Base-by-base conservation (phyloP, 2,329 filamentous ascomycete genomes). In the Cordyceps cicadae region DNA sequence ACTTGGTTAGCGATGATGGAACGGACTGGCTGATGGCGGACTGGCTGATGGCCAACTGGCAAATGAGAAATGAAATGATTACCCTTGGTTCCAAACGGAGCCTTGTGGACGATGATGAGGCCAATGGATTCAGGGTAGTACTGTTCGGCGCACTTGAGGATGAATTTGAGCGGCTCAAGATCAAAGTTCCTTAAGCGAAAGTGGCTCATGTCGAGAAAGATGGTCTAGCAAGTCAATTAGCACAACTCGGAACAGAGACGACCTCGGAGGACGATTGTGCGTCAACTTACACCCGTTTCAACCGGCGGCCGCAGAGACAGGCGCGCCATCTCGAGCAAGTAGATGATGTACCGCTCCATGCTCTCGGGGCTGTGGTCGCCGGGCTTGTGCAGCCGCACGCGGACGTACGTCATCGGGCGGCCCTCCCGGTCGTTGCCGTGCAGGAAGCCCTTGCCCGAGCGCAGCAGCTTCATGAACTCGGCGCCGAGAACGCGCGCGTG, bases 131-230 rank as follows among this genome's bases (percentile, higher is more conserved):
- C 92, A 1, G 92, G 92, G 67, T 96, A 97, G 72, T 97, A 96
- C 62, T 91, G 91, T 75, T 96, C 92, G 70, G 96, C 96, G 72
- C 90, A 94, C 74, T 94, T 93, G 75, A 96, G 94, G 86, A 96
- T 95, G 76, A 96, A 96, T 69, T 94, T 96, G 59, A 96, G 88
- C 0, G 92, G 92, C 0, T 87, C 83, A 71, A 96, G 95, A 73
- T 96, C 92, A 91, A 96, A 95, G 74, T 96, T 96, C 9, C 90
- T 86, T 75, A 96, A 79, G 24, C 87, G 87, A 72, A 96, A 96
- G 64, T 86, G 83, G 11, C 88, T 92, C 88, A 96, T 90, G 72
- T 96, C 92, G 70, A 96, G 96, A 50, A 96, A 76, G 63, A 96
- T 83, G 46, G 89, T 91, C 88, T 92, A 63, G 17, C 46, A 8